These are phyloP conservation scores for Gonapodya sp. DNA, from an alignment of 192 early-diverging fungal genomes.

Conservation along the genomic window DNA sequence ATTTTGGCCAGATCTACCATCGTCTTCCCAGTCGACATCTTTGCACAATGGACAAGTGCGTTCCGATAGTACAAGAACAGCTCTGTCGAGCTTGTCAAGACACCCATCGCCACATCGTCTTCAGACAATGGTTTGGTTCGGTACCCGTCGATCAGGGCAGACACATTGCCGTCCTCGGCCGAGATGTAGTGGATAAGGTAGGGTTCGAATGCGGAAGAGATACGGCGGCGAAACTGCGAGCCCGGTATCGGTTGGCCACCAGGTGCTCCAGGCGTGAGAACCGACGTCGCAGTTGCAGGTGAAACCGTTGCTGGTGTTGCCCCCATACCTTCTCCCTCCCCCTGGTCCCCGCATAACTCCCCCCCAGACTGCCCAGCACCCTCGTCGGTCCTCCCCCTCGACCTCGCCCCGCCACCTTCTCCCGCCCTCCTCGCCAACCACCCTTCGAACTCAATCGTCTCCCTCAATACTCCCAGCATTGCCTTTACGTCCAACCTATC, in stretches of 20 bases:
- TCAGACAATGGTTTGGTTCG: constrained; percentile 35
- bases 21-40: constrained; percentile 73
- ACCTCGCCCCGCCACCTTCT: constrained; percentile 60
- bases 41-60: constrained; percentile 73
- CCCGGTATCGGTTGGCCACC: background rate
- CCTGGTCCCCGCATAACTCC: constrained; percentile 53
- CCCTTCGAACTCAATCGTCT: constrained; percentile 80
- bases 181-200: constrained; percentile 82
- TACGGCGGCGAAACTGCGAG: constrained; percentile 58
- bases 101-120: constrained; percentile 45
- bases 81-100: constrained; percentile 81
- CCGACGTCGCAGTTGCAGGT: background rate
- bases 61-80: constrained; percentile 87
- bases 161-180: constrained; percentile 69
- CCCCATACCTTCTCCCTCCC: background rate
- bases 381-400: constrained; percentile 76
- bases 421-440: constrained; percentile 27
- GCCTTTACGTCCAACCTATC: constrained; percentile 54
- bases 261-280: background rate
- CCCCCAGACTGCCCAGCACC: constrained; percentile 75
- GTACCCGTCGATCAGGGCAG: constrained; percentile 45
- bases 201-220: constrained; percentile 78
- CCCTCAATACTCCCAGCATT: constrained; percentile 64
- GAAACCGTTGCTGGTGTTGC: background rate
- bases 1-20: constrained; percentile 73